Percentiles rank a stretch among this genome's conserved stretches.
These are phyloP conservation scores for Stemphylium vesicarium DNA, from an alignment of 2,329 filamentous ascomycete genomes.

Conservation along the genomic window DNA sequence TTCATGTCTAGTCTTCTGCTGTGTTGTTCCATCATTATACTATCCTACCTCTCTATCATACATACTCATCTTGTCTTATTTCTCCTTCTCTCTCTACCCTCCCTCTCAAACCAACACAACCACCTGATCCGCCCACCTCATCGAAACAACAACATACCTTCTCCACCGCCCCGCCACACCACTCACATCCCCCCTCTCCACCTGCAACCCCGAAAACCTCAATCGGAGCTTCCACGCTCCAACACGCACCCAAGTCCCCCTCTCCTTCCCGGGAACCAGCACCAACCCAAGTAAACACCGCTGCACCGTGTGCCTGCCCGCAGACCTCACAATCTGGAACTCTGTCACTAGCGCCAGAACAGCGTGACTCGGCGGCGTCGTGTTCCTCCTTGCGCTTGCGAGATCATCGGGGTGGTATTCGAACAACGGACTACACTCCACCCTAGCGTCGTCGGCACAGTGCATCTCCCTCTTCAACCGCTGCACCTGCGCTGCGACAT, in stretches of 20 bases:
- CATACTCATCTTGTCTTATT: too few relatives aligned
- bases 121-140: background rate
- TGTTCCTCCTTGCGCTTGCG: background rate
- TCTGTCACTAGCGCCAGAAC: constrained; percentile 5
- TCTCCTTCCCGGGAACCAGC: background rate
- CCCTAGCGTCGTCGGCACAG: background rate
- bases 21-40: too few relatives aligned
- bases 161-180: constrained; percentile 11
- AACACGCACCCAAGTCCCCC: constrained; percentile 6
- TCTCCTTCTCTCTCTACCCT: too few relatives aligned
- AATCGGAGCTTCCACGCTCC: constrained; percentile 9
- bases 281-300: constrained; percentile 6
- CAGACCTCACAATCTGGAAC: constrained; percentile 5
- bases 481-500: background rate
- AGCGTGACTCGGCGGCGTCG: background rate
- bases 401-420: constrained; percentile 8
- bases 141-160: background rate
- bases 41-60: too few relatives aligned
- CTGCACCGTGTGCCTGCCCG: constrained; percentile 4
- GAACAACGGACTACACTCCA: background rate
- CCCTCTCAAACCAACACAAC: constrained; percentile 1
- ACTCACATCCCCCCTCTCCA: background rate
- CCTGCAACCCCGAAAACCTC: background rate
- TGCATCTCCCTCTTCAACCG: too few relatives aligned
- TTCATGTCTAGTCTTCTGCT: too few relatives aligned